These are phyloP conservation scores for Nicotiana noctiflora DNA, from an alignment of 257 asterid species.

Conservation along the genomic window DNA sequence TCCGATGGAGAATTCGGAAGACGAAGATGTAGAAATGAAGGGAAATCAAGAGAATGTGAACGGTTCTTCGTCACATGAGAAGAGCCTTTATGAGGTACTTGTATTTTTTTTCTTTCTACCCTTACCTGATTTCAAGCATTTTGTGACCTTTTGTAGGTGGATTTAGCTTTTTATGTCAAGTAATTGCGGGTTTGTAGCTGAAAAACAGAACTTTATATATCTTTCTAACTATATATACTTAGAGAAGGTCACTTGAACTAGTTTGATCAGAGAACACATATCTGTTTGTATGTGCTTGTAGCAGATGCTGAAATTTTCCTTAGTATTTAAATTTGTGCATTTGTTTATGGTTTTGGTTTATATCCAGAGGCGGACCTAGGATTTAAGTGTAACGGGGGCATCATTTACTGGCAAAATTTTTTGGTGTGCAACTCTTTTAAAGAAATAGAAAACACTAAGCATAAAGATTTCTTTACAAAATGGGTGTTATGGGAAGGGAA, in stretches of 20 bases:
- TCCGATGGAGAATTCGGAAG: conserved; percentile 38
- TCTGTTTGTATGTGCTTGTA: not conserved
- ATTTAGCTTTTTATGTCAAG: not conserved
- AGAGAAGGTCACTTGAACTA: too few relatives aligned
- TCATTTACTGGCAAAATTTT: too few relatives aligned
- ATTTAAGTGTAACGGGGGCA: too few relatives aligned
- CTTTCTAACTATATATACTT: too few relatives aligned
- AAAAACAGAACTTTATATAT: not conserved
- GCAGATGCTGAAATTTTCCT: not conserved
- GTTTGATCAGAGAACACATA: too few relatives aligned
- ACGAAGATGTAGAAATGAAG: conserved; percentile 19
- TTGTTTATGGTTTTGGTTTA: not conserved
- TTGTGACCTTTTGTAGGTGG: not conserved
- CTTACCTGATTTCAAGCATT: not conserved
- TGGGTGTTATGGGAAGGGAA: too few relatives aligned
- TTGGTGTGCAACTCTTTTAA: too few relatives aligned
- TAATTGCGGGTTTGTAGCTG: not conserved
- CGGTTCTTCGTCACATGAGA: conserved; percentile 37
- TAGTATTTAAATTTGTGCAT: not conserved
- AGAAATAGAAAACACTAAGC: too few relatives aligned
- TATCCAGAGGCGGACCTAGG: too few relatives aligned
- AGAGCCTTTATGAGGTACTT: conserved; percentile 69
- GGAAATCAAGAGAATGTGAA: not conserved
- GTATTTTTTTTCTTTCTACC: not conserved
- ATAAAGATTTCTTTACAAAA: too few relatives aligned